Evolutionary conservation across 2,329 filamentous ascomycete species (phyloP), one percentile per base, ranked within the genome.

Genomic region (Alternaria solani): DNA sequence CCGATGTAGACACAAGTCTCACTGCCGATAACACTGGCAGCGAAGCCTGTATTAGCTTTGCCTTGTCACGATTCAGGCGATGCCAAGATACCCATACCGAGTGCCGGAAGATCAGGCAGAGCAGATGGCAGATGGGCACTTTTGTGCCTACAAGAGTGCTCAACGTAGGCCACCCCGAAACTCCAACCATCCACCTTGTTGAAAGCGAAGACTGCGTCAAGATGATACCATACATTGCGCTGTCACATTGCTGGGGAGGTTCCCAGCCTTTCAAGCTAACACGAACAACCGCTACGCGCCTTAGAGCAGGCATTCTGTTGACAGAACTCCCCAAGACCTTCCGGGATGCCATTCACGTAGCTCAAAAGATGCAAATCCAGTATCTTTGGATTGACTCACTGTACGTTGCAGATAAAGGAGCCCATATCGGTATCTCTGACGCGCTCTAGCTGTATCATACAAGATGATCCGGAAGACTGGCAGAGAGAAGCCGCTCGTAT

Each of bases 311-410:
- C 5, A 55, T 55, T 5, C 23, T n/a, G 9, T 11, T 20, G 8
- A 42, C 20, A 9, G 5, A 39, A 6, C 42, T 47, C 4, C 52
- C 41, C 6, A 46, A 46, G 23, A 55, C 41, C 8, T 38, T 47
- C n/a, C 28, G 30, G 14, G 42, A 55, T 38, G 42, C 52, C 8
- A 39, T 38, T 2, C 2, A 9, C 5, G 30, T 55, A 12, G 42
- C 52, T 3, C 26, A 42, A n/a, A 32, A 46, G n/a, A 34, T 55
- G 34, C 30, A n/a, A 1, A 36, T 55, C 9, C 16, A 42, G 1
- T 46, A 47, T 9, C n/a, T 55, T 14, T 55, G 52, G 52, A 38
- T 55, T 18, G 52, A 55, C 9, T 23, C 41, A 3, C 25, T 55
- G 12, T 55, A 9, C 30, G 7, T 8, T 7, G 14, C 11, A 5